A percentile compares a stretch with the other conserved stretches of the same genome.
Evolutionary conservation across 768 basidiomycete species (phyloP).

Genomic region (Dictyophora rubrovolvata): DNA sequence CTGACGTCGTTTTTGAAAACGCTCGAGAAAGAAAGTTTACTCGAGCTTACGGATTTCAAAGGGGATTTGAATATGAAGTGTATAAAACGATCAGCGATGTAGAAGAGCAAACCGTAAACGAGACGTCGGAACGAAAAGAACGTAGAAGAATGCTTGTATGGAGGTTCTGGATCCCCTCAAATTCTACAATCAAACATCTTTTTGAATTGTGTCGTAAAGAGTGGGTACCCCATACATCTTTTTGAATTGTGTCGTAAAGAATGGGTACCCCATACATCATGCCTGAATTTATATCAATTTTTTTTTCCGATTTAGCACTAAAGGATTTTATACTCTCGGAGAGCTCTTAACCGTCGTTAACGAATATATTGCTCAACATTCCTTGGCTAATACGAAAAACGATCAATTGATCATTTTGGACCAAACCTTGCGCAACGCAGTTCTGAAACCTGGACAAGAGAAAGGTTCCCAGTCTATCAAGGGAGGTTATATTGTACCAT

Average conservation of each 20-base stretch:
- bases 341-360: conserved; percentile 52
- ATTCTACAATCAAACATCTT: too few species aligned
- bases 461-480: conserved; percentile 42
- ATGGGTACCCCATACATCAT: too few species aligned
- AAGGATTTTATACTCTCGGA: conserved; percentile 40
- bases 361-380: conserved; percentile 48
- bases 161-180: too few species aligned
- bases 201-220: too few species aligned
- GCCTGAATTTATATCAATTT: neutral
- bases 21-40: conserved; percentile 65
- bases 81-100: conserved; percentile 53
- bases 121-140: conserved; percentile 56
- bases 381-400: conserved; percentile 55
- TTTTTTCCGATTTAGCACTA: conserved; percentile 29
- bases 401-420: conserved; percentile 56
- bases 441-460: conserved; percentile 21
- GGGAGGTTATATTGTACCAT: conserved; percentile 50
- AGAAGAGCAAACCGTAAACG: conserved; percentile 43
- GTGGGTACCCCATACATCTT: too few species aligned
- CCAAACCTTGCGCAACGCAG: conserved; percentile 20
- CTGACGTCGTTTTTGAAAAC: conserved; percentile 71
- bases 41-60: conserved; percentile 58
- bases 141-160: conserved; percentile 25
- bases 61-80: conserved; percentile 24
- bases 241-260: too few species aligned